Evolutionary conservation across 192 early-diverging fungal genomes (phyloP), one percentile per base, ranked within the genome.

Genomic region (Podila epicladia): DNA sequence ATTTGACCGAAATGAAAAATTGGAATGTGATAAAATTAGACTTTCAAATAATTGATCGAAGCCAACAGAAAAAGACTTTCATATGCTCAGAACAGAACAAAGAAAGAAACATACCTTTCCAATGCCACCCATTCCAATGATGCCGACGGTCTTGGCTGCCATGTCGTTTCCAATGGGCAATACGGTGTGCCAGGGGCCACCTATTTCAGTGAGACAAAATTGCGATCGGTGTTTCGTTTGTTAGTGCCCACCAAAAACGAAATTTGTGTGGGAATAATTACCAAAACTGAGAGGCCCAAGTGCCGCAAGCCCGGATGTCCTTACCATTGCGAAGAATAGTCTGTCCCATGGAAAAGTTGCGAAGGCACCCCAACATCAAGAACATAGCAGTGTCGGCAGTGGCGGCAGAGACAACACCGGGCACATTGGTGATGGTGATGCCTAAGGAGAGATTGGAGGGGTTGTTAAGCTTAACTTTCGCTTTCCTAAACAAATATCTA

Each of bases 101-200:
- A 20, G 9, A 49, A n/a, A 19, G 9, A 19, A 20, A 62, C 37
- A 17, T 73, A 83, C 82, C 73, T 86, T 85, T 20, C 87, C 87
- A 57, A 88, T 79, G 5, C 87, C 85, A 24, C 87, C 87, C 72
- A 86, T 73, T 12, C 87, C 87, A 71, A 88, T 45, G 53, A 88
- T 83, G 62, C 87, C 87, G 19, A 88, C 19, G 13, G 71, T 66
- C 49, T 82, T 86, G 28, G 71, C 72, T 9, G 74, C 83, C 24
- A 84, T 71, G 28, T 86, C 82, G 24, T 70, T 72, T 11, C 87
- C 87, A 57, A 70, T 82, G 24, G 48, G 29, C 6, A 84, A 26
- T 45, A 69, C 83, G 17, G 38, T 64, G 11, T 53, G 65, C 85
- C 85, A 88, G 4, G 66, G 55, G 20, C 83, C 84, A 84, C 53